A percentile compares a stretch with the other conserved stretches of the same genome.
Conservation (phyloP, 176 grass and related monocot species). For the Coix lacrymajobi region DNA sequence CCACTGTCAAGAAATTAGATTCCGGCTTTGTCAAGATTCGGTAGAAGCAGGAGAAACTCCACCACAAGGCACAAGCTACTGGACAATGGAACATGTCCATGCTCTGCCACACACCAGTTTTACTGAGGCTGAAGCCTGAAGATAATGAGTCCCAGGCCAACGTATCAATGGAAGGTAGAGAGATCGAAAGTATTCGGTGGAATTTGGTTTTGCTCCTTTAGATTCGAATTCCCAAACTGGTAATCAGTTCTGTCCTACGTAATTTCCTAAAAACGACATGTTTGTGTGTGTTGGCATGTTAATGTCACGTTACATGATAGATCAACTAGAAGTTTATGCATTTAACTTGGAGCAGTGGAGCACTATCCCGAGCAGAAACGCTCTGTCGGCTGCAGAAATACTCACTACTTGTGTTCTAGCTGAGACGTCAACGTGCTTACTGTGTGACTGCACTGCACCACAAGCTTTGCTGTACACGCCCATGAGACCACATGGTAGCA, state of each 20-base stretch:
- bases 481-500: not conserved
- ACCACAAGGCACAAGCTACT: not conserved
- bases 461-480: not conserved
- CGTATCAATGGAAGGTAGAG: not conserved
- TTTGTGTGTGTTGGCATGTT: not conserved
- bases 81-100: not conserved
- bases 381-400: not conserved
- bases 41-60: not conserved
- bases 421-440: conserved; percentile 31
- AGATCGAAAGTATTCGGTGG: not conserved
- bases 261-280: not conserved
- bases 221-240: not conserved
- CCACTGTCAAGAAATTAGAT: not conserved
- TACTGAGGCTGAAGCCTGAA: not conserved
- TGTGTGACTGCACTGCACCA: not conserved
- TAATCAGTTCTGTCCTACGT: not conserved
- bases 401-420: not conserved
- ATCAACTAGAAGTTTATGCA: not conserved
- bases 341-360: not conserved
- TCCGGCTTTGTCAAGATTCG: not conserved
- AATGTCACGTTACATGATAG: not conserved
- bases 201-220: not conserved
- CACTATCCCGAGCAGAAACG: not conserved
- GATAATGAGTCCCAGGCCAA: not conserved
- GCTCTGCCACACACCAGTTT: not conserved